Conservation (phyloP, 2,329 filamentous ascomycete species). For the Colletotrichum spaethianum region DNA sequence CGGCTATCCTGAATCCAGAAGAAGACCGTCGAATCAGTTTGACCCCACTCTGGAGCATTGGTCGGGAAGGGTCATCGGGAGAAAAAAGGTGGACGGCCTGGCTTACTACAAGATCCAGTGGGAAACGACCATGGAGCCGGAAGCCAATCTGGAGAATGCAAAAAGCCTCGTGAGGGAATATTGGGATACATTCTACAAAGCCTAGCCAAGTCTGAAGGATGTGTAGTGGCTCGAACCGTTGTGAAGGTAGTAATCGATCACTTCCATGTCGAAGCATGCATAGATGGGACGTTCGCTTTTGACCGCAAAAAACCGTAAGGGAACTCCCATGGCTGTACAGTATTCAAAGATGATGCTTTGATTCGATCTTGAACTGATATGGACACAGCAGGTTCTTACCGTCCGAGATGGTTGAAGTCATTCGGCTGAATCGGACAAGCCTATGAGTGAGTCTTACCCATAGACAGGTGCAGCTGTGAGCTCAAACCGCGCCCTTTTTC, state of each 20-base stretch:
- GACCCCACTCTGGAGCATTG: slow-evolving; percentile 3
- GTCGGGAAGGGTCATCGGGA: slow-evolving; percentile 1
- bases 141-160: slow-evolving; percentile 11
- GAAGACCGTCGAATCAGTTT: background rate
- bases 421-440: no score
- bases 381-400: no score
- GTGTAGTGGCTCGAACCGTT: background rate
- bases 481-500: background rate
- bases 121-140: slow-evolving; percentile 2
- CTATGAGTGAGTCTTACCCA: no score
- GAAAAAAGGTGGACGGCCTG: background rate
- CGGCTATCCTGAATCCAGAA: slow-evolving; percentile 7
- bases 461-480: background rate
- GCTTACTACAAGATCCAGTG: slow-evolving; percentile 1
- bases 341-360: no score
- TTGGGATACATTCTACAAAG: background rate
- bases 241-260: background rate
- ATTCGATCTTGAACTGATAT: no score
- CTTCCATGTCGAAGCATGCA: background rate
- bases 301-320: background rate
- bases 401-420: no score
- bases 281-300: background rate
- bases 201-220: background rate
- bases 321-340: background rate
- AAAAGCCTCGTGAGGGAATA: background rate